Conservation (phyloP, 2,329 filamentous ascomycete genomes). For the Plenodomus lindquistii region DNA sequence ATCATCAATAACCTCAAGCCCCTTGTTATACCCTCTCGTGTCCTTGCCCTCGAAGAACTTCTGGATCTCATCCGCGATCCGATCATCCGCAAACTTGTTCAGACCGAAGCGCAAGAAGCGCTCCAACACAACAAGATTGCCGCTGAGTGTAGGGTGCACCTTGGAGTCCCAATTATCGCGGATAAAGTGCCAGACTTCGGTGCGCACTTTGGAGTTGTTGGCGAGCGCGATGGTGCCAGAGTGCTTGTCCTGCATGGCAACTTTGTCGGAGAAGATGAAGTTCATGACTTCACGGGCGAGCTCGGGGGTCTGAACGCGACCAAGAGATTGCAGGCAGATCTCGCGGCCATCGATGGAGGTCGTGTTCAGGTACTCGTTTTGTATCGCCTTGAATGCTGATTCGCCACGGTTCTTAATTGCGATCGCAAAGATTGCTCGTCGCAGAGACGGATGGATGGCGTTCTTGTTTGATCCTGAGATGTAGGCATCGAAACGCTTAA, state of each 20-base stretch:
- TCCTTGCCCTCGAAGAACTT: slow-evolving; percentile 87
- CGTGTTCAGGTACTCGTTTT: slow-evolving; percentile 81
- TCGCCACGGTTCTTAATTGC: slow-evolving; percentile 73
- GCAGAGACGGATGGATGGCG: slow-evolving; percentile 80
- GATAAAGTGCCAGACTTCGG: slow-evolving; percentile 81
- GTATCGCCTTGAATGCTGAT: slow-evolving; percentile 72
- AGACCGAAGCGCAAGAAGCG: slow-evolving; percentile 81
- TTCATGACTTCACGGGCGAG: slow-evolving; percentile 70
- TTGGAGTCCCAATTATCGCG: slow-evolving; percentile 75
- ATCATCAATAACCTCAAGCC: slow-evolving; percentile 82
- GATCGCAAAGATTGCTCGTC: slow-evolving; percentile 78
- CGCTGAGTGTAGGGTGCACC: slow-evolving; percentile 71
- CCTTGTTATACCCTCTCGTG: slow-evolving; percentile 82
- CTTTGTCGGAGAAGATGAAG: slow-evolving; percentile 81
- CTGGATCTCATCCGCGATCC: slow-evolving; percentile 74
- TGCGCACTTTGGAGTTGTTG: slow-evolving; percentile 72
- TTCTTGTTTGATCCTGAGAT: slow-evolving; percentile 65
- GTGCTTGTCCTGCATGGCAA: slow-evolving; percentile 86
- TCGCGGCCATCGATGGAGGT: slow-evolving; percentile 90
- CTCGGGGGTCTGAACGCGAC: slow-evolving; percentile 69
- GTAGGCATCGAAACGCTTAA: slow-evolving; percentile 81
- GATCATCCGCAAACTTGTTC: slow-evolving; percentile 74
- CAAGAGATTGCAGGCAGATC: slow-evolving; percentile 76
- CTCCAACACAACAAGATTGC: slow-evolving; percentile 86
- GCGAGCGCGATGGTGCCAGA: slow-evolving; percentile 74